These are phyloP conservation scores for Paramyrothecium sp. DNA, from an alignment of 2,329 filamentous ascomycete species.

Conservation along the genomic window DNA sequence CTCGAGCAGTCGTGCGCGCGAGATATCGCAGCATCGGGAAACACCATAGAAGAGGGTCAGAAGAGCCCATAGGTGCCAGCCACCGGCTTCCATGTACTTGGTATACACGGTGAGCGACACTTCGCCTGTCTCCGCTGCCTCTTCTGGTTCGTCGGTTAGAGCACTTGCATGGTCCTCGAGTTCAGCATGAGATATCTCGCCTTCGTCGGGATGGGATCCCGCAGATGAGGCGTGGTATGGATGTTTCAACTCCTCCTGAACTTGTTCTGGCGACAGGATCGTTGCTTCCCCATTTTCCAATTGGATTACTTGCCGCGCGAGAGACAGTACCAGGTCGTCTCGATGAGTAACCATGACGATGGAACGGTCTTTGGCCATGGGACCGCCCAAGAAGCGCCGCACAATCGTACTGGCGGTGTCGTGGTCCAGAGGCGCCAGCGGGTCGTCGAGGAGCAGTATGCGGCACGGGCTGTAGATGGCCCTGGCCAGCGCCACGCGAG, in stretches of 20 bases:
- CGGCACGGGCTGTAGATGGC: constrained; percentile 59
- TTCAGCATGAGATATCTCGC: constrained; percentile 27
- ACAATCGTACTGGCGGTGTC: constrained; percentile 62
- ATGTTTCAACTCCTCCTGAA: constrained; percentile 35
- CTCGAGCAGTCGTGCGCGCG: constrained; percentile 79
- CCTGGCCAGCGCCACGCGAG: constrained; percentile 60
- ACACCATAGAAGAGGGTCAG: constrained; percentile 62
- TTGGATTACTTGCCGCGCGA: constrained; percentile 73
- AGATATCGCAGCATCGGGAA: constrained; percentile 64
- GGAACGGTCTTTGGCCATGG: constrained; percentile 62
- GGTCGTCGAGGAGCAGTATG: constrained; percentile 61
- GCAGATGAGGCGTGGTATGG: constrained; percentile 28
- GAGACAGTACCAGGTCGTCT: constrained; percentile 72
- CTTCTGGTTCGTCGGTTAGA: constrained; percentile 28
- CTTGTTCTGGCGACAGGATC: constrained; percentile 44
- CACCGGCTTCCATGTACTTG: constrained; percentile 81
- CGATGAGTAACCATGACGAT: constrained; percentile 79
- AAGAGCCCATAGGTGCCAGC: constrained; percentile 68
- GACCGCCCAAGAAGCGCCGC: constrained; percentile 56
- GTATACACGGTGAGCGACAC: constrained; percentile 77
- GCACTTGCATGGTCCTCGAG: constrained; percentile 17
- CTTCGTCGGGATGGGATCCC: constrained; percentile 12
- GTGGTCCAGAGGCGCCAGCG: constrained; percentile 62
- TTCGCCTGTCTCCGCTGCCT: constrained; percentile 55
- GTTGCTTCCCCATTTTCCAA: constrained; percentile 60